Evolutionary conservation across 192 early-diverging fungal genomes (phyloP).

Genomic region (Borealophlyctis nickersoniae): DNA sequence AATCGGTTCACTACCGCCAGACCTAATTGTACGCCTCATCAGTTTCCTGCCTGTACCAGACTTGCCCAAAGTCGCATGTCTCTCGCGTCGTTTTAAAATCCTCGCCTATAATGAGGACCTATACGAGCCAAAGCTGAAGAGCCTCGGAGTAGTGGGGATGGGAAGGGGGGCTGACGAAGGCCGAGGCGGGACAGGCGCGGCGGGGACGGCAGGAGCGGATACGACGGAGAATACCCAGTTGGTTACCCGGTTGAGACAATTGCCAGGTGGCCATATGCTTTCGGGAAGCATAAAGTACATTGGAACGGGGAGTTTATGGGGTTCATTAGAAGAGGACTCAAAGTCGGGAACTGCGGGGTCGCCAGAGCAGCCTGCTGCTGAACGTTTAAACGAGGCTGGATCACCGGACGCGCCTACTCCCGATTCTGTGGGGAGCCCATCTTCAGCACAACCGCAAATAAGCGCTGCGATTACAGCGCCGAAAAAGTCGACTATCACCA

Average conservation of each 20-base stretch:
- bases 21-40: slow-evolving; percentile 44
- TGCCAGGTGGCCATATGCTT: slow-evolving; percentile 50
- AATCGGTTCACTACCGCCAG: slow-evolving; percentile 49
- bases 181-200: background rate
- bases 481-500: slow-evolving; percentile 35
- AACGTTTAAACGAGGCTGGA: background rate
- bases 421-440: slow-evolving; percentile 1
- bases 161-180: slow-evolving; percentile 1
- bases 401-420: background rate
- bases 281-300: slow-evolving; percentile 41
- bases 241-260: slow-evolving; percentile 39
- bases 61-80: slow-evolving; percentile 47
- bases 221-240: slow-evolving; percentile 13
- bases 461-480: background rate
- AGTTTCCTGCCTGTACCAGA: slow-evolving; percentile 42
- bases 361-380: slow-evolving; percentile 8
- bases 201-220: slow-evolving; percentile 1
- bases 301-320: slow-evolving; percentile 48
- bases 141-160: slow-evolving; percentile 35
- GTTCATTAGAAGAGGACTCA: slow-evolving; percentile 19
- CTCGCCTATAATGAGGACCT: slow-evolving; percentile 74
- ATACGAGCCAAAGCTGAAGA: slow-evolving; percentile 63
- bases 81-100: slow-evolving; percentile 72
- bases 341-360: background rate
- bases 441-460: slow-evolving; percentile 18